A percentile compares a stretch with the other conserved stretches of the same genome.
phyloP scores from a whole-genome alignment of 2,329 filamentous ascomycete species.

The Cladosporium sp. region DNA sequence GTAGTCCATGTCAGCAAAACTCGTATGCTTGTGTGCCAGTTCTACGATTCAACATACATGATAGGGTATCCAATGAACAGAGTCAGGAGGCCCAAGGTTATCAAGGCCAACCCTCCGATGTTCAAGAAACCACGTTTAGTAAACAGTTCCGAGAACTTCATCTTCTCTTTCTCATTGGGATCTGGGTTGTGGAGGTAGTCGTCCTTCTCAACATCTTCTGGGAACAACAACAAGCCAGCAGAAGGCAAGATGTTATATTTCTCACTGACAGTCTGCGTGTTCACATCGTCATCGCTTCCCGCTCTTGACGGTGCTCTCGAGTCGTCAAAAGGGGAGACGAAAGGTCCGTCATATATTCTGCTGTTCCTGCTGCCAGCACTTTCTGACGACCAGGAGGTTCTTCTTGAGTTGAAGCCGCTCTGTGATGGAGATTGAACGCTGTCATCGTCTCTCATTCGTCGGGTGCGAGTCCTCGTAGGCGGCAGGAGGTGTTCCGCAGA shows the following conservation, averaged over 20 bases:
- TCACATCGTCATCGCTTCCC: constrained; percentile 63
- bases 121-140: constrained; percentile 62
- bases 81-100: constrained; percentile 58
- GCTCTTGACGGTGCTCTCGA: constrained; percentile 55
- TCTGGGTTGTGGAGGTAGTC: constrained; percentile 69
- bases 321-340: constrained; percentile 56
- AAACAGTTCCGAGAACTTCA: constrained; percentile 58
- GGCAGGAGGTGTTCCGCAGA: constrained; percentile 50
- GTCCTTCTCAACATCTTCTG: constrained; percentile 70
- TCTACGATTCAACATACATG: constrained; percentile 44
- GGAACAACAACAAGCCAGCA: constrained; percentile 62
- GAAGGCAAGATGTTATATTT: constrained; percentile 70
- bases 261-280: constrained; percentile 68
- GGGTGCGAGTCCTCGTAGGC: constrained; percentile 45
- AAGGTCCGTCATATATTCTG: constrained; percentile 41
- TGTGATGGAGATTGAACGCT: constrained; percentile 47
- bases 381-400: constrained; percentile 64
- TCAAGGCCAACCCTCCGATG: constrained; percentile 57
- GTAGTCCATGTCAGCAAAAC: neutral
- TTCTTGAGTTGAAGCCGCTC: constrained; percentile 53
- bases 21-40: neutral
- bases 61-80: constrained; percentile 68
- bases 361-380: constrained; percentile 50
- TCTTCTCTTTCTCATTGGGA: constrained; percentile 58
- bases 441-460: constrained; percentile 51